phyloP scores from a whole-genome alignment of 257 asterid genomes.

The Penstemon newberryi region DNA sequence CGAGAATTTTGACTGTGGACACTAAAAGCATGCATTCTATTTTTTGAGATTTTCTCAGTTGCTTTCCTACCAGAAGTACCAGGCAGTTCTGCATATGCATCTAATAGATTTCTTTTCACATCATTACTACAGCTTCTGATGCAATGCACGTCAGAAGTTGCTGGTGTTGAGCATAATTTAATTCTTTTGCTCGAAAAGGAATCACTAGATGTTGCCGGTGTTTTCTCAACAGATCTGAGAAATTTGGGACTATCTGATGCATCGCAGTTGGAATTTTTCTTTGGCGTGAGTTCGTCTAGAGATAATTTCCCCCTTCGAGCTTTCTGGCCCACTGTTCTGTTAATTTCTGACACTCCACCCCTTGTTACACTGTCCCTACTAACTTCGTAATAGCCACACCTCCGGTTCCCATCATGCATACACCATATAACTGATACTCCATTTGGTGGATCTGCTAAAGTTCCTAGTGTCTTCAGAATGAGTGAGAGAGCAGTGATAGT shows the following conservation, averaged over 20 bases:
- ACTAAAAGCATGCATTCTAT: slow-evolving; percentile 42
- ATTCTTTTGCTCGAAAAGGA: slow-evolving; percentile 36
- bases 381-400: slow-evolving; percentile 86
- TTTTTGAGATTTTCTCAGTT: slow-evolving; percentile 31
- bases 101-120: slow-evolving; percentile 62
- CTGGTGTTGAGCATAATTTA: slow-evolving; percentile 38
- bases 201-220: slow-evolving; percentile 37
- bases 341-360: slow-evolving; percentile 35
- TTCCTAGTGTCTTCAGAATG: slow-evolving; percentile 82
- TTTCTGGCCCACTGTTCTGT: slow-evolving; percentile 46
- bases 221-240: slow-evolving; percentile 36
- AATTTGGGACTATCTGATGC: slow-evolving; percentile 33
- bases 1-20: slow-evolving; percentile 20
- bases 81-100: slow-evolving; percentile 50
- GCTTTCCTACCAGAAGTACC: slow-evolving; percentile 25
- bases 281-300: slow-evolving; percentile 58
- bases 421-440: slow-evolving; percentile 77
- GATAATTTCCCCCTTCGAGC: slow-evolving; percentile 69
- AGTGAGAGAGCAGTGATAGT: slow-evolving; percentile 91
- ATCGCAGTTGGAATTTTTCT: slow-evolving; percentile 28
- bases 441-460: slow-evolving; percentile 73
- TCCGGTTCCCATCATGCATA: slow-evolving; percentile 60
- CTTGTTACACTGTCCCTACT: slow-evolving; percentile 38
- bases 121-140: slow-evolving; percentile 42
- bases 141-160: slow-evolving; percentile 31